These are phyloP conservation scores for Puccinia horiana DNA, from an alignment of 1,284 basidiomycete genomes.

Conservation along the genomic window DNA sequence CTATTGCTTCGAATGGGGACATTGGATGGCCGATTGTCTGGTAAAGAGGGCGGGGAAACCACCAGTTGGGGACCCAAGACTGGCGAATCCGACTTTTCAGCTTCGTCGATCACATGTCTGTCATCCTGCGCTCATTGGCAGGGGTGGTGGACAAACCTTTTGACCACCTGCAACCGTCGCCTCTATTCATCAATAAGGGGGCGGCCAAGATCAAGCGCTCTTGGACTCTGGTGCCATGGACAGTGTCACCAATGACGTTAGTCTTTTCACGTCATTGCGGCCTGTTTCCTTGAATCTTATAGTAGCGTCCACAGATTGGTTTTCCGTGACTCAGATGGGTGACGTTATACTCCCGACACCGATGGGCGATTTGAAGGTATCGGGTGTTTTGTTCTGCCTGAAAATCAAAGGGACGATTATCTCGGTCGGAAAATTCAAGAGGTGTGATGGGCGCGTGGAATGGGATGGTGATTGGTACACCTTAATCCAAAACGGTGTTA, in stretches of 20 bases:
- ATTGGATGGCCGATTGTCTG: constrained; percentile 1
- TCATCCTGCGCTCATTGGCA: too few relatives aligned
- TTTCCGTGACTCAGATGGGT: background rate
- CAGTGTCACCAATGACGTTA: background rate
- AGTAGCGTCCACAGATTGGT: background rate
- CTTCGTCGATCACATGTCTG: background rate
- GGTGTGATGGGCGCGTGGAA: background rate
- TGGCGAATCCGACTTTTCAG: background rate
- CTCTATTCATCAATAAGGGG: background rate
- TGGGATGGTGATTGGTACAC: background rate
- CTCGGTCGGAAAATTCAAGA: background rate
- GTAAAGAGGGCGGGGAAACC: background rate
- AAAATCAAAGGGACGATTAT: background rate
- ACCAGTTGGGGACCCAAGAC: background rate
- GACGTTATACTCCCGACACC: background rate
- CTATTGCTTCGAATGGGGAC: constrained; percentile 14
- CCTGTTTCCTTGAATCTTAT: background rate
- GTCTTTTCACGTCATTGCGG: background rate
- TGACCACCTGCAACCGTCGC: background rate
- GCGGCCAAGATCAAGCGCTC: background rate
- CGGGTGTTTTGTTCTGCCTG: background rate
- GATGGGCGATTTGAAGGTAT: background rate
- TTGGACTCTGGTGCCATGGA: background rate
- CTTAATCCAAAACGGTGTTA: background rate
- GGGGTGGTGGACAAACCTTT: too few relatives aligned